A percentile compares a stretch with the other conserved stretches of the same genome.
phyloP scores from a whole-genome alignment of 768 basidiomycete species.

The Panellus pusillus region DNA sequence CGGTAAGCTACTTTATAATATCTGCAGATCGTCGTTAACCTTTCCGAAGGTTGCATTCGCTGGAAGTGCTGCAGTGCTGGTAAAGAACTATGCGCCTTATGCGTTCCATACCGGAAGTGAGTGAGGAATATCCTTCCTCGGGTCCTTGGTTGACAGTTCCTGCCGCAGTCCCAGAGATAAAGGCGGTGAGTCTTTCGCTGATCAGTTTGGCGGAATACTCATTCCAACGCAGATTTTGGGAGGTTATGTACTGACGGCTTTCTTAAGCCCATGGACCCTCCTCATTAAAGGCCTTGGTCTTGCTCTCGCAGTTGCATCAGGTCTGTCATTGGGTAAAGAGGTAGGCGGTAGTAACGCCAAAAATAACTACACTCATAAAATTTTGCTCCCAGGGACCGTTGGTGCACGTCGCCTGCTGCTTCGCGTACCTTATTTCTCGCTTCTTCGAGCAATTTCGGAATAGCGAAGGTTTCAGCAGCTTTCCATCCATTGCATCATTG shows the following conservation, averaged over 20 bases:
- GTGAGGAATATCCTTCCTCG: constrained; percentile 25
- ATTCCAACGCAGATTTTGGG: constrained; percentile 57
- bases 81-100: constrained; percentile 67
- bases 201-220: neutral
- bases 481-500: neutral
- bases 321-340: constrained; percentile 84
- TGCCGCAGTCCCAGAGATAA: constrained; percentile 73
- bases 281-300: constrained; percentile 83
- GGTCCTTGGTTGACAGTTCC: neutral
- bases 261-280: constrained; percentile 84
- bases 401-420: constrained; percentile 82
- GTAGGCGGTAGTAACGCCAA: constrained; percentile 32
- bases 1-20: constrained; percentile 43
- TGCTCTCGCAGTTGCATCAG: constrained; percentile 82
- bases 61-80: constrained; percentile 61
- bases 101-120: constrained; percentile 81
- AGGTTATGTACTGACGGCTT: constrained; percentile 85
- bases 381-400: constrained; percentile 60
- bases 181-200: constrained; percentile 52
- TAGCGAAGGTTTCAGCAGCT: constrained; percentile 62
- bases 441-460: constrained; percentile 69
- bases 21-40: neutral
- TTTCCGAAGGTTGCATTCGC: constrained; percentile 55
- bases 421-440: constrained; percentile 68
- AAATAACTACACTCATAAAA: constrained; percentile 3